Evolutionary conservation across 1,284 basidiomycete species (phyloP), one percentile per base, ranked within the genome.

Genomic region (Lentinula novae-zelandiae): DNA sequence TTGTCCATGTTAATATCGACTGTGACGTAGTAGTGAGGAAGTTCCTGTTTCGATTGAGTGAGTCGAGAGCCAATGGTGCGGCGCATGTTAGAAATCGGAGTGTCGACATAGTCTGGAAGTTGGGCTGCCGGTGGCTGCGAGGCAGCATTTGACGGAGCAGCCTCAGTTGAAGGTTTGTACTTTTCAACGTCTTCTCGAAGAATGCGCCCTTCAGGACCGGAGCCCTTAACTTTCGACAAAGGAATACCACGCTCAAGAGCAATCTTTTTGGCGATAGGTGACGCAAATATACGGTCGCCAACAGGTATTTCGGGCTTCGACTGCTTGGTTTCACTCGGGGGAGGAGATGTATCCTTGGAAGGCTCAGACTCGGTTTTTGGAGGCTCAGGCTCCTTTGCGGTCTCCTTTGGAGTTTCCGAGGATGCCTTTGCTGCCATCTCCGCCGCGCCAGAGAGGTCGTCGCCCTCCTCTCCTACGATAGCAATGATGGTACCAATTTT

Each of bases 21-120:
- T 12, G 96, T 98, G 68, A 99, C 78, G 78, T 98, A 99, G 80
- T 97, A 99, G 76, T 98, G 96, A n/a, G 97, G 97, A 27, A 95
- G 73, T 67, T 94, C 89, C 73, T 92, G 89, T 78, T 98, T 99
- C 66, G 92, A 93, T 79, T 98, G 93, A 2, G 90, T 87, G 67
- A 99, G 85, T 67, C 97, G 93, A 59, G 84, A 71, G 63, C 93
- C 97, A 72, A 99, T 99, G 51, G 87, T 89, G 67, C 92, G 92
- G 63, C 97, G 92, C 92, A 99, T 99, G 78, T 89, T 96, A 61
- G 92, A 88, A 58, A 95, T 80, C n/a, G 97, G 96, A 55, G 86
- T 87, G 73, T 99, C 97, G 66, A 86, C 83, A 78, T 95, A 99
- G 67, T 93, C 89, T 22, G 86, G 77, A 49, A 80, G 75, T 53